phyloP scores from a whole-genome alignment of 768 basidiomycete species.

The Collybia sp. region DNA sequence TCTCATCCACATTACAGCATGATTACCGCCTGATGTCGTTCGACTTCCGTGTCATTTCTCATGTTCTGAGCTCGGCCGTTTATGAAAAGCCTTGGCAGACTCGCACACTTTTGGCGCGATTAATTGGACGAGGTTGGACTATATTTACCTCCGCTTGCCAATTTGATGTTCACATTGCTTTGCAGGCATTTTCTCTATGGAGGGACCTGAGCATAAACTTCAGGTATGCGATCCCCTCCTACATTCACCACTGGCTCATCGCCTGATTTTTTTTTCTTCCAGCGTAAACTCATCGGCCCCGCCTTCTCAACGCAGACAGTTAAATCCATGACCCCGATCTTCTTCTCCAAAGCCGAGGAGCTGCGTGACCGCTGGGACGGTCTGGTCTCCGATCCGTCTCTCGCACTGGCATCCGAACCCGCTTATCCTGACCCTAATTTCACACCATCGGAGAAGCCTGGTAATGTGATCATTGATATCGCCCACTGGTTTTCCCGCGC shows the following conservation, averaged over 20 bases:
- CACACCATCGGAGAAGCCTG: conserved; percentile 6
- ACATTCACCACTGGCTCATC: too few species aligned
- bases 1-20: conserved; percentile 24
- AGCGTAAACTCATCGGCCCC: conserved; percentile 44
- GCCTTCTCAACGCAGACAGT: conserved; percentile 44
- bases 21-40: conserved; percentile 52
- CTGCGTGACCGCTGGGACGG: conserved; percentile 38
- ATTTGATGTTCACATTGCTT: neutral
- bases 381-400: conserved; percentile 15
- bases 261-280: neutral
- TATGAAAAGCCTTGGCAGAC: conserved; percentile 61
- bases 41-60: conserved; percentile 42
- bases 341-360: conserved; percentile 48
- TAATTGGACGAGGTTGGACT: conserved; percentile 43
- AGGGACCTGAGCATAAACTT: conserved; percentile 42
- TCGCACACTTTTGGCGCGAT: conserved; percentile 35
- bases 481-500: conserved; percentile 56
- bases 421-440: conserved; percentile 5
- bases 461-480: conserved; percentile 36
- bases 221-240: conserved; percentile 21
- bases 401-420: conserved; percentile 1
- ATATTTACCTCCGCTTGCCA: neutral
- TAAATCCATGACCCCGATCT: conserved; percentile 39
- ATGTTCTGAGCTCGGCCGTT: conserved; percentile 40
- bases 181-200: conserved; percentile 46